Evolutionary conservation across 306 rosid species (phyloP).

Genomic region (Dalbergia cultrata): DNA sequence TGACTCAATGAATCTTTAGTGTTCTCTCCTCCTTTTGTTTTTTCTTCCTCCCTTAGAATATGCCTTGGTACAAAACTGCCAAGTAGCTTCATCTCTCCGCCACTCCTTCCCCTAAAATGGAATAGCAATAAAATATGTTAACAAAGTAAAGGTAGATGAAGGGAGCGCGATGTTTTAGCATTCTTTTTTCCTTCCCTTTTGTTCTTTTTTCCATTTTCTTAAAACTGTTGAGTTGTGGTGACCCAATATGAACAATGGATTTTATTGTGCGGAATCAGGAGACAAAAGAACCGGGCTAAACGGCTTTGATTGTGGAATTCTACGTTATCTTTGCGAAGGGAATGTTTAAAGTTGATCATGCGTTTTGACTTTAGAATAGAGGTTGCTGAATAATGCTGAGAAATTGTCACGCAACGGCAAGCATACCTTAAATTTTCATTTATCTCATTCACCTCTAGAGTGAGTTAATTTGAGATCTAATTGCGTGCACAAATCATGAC

Average conservation of each 20-base stretch:
- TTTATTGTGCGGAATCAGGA: constrained; percentile 45
- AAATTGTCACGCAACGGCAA: constrained; percentile 33
- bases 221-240: constrained; percentile 28
- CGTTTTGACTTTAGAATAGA: constrained; percentile 42
- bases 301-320: constrained; percentile 50
- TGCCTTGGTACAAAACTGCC: constrained; percentile 25
- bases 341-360: constrained; percentile 48
- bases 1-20: constrained; percentile 6
- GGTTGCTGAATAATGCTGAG: constrained; percentile 36
- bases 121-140: constrained; percentile 18
- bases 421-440: constrained; percentile 28
- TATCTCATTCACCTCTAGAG: constrained; percentile 10
- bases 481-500: background rate
- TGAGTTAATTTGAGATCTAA: constrained; percentile 23
- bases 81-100: constrained; percentile 5
- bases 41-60: background rate
- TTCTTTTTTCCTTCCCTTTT: background rate
- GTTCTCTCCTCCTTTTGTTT: background rate
- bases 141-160: background rate
- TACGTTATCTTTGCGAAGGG: constrained; percentile 29
- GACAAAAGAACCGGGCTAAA: constrained; percentile 59
- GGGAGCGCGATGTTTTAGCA: background rate
- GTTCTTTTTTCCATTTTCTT: background rate
- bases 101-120: background rate
- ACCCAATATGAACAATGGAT: constrained; percentile 31